Conservation (phyloP, 192 early-diverging fungal genomes). For the Gamsiella multidivaricata region DNA sequence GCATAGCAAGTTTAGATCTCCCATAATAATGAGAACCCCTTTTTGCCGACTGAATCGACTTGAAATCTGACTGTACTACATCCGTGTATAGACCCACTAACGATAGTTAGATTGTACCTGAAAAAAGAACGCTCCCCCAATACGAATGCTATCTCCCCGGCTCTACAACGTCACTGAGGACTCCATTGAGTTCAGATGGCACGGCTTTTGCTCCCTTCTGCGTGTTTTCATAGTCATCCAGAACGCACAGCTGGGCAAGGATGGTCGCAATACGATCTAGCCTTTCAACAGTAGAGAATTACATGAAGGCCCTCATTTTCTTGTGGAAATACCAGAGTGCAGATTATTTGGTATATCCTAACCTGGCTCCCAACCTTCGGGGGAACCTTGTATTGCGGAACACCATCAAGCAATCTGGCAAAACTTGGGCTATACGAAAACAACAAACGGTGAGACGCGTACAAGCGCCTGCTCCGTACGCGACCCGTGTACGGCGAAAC, state of each 20-base stretch:
- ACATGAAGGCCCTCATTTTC: conserved; percentile 6
- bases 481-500: conserved; percentile 3
- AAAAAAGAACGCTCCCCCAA: too few species aligned
- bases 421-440: neutral
- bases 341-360: neutral
- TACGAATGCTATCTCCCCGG: too few species aligned
- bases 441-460: neutral
- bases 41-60: too few species aligned
- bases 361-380: neutral
- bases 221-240: neutral
- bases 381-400: neutral
- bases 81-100: too few species aligned
- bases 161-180: too few species aligned
- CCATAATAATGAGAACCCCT: too few species aligned
- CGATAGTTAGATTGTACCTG: too few species aligned
- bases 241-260: neutral
- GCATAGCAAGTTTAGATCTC: conserved; percentile 22
- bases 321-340: conserved; percentile 15
- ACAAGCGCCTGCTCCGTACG: neutral
- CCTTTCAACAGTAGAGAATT: conserved; percentile 1
- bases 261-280: neutral
- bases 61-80: too few species aligned
- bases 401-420: conserved; percentile 7
- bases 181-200: too few species aligned
- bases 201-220: neutral